A percentile compares a stretch with the other conserved stretches of the same genome.
These are phyloP conservation scores for Xanthoconium separans DNA, from an alignment of 1,284 basidiomycete species.

Conservation along the genomic window DNA sequence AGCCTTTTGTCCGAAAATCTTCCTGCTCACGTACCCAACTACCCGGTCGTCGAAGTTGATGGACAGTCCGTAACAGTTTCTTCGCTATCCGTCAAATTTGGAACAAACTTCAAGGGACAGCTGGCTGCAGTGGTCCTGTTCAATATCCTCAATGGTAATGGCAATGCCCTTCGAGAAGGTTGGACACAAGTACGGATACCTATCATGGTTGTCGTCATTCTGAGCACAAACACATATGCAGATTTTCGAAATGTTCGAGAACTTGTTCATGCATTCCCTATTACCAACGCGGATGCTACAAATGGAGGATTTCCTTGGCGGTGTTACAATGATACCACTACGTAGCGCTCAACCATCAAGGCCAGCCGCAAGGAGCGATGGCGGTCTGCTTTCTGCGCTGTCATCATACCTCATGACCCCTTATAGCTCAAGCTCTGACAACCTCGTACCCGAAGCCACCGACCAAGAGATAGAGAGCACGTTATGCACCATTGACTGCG, in stretches of 20 bases:
- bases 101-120: constrained; percentile 94
- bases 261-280: constrained; percentile 91
- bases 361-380: constrained; percentile 70
- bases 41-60: constrained; percentile 92
- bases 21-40: constrained; percentile 75
- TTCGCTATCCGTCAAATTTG: constrained; percentile 90
- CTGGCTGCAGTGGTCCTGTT: constrained; percentile 97
- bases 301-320: constrained; percentile 96
- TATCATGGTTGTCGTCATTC: neutral
- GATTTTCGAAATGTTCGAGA: constrained; percentile 99
- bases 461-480: constrained; percentile 93
- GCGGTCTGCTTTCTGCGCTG: constrained; percentile 89
- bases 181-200: constrained; percentile 76
- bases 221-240: constrained; percentile 32
- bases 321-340: constrained; percentile 85
- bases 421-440: constrained; percentile 72
- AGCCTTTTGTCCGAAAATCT: constrained; percentile 76
- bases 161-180: constrained; percentile 90
- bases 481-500: constrained; percentile 92
- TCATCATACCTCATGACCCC: constrained; percentile 98
- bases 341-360: constrained; percentile 72
- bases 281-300: constrained; percentile 87
- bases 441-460: constrained; percentile 76
- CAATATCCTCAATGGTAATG: constrained; percentile 96
- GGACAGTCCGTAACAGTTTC: constrained; percentile 88